phyloP scores from a whole-genome alignment of 345 rosid species.

The Euphorbia tirucalli region DNA sequence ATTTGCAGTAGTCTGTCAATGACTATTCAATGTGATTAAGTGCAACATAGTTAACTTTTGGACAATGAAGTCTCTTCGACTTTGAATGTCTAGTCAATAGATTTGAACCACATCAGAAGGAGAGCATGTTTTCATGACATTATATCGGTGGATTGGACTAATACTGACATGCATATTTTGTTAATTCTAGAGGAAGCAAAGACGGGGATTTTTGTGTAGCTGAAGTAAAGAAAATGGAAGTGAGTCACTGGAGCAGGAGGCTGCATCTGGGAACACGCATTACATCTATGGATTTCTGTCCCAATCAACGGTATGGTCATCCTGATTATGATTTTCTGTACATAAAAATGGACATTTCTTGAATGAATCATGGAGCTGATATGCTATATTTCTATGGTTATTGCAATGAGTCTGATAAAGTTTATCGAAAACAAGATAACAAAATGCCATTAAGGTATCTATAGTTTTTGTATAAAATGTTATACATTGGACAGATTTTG shows the following conservation, averaged over 20 bases:
- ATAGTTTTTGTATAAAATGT: neutral
- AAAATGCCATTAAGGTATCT: neutral
- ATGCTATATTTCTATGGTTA: neutral
- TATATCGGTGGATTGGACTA: neutral
- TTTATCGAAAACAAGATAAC: neutral
- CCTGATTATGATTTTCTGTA: neutral
- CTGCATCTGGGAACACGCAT: conserved; percentile 74
- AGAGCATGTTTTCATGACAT: no score
- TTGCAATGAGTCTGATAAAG: neutral
- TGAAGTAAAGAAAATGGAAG: conserved; percentile 88
- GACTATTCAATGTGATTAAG: no score
- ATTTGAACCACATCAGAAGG: no score
- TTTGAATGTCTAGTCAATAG: no score
- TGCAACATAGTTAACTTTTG: no score
- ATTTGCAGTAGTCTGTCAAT: no score
- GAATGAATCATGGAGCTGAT: neutral
- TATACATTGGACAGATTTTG: neutral
- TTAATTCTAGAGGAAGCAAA: conserved; percentile 66
- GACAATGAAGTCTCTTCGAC: no score
- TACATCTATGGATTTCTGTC: conserved; percentile 78
- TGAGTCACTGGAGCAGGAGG: conserved; percentile 86
- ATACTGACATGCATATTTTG: conserved; percentile 3
- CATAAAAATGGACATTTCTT: neutral
- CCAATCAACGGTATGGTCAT: conserved; percentile 57
- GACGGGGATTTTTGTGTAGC: conserved; percentile 85